phyloP scores from a whole-genome alignment of 306 rosid genomes.

The Castanopsis chinensis region DNA sequence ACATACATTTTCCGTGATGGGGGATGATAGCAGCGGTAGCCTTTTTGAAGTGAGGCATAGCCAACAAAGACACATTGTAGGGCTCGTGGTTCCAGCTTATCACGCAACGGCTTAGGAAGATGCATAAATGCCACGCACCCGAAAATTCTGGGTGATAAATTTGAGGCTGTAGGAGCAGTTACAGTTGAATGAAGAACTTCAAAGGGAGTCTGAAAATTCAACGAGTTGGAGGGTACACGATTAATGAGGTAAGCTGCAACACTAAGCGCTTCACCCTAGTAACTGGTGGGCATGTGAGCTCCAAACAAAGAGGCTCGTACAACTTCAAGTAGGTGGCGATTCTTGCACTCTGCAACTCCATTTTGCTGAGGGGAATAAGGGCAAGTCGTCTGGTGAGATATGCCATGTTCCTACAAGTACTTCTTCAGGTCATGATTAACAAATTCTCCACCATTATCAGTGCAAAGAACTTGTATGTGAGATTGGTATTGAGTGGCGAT shows the following conservation, averaged over 20 bases:
- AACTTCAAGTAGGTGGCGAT: neutral
- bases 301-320: neutral
- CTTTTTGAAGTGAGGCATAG: neutral
- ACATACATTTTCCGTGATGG: neutral
- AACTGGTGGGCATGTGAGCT: neutral
- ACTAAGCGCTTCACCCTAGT: neutral
- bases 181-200: neutral
- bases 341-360: neutral
- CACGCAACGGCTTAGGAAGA: neutral
- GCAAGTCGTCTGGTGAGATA: no score
- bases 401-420: no score
- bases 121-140: neutral
- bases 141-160: neutral
- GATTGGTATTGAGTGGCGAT: neutral
- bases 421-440: no score
- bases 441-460: conserved; percentile 2
- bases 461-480: neutral
- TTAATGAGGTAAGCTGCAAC: neutral
- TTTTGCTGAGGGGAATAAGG: neutral
- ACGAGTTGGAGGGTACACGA: neutral
- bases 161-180: neutral
- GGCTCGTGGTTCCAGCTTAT: neutral
- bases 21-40: neutral
- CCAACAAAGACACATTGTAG: conserved; percentile 1
- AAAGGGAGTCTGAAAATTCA: neutral